Conservation (phyloP, 2,329 filamentous ascomycete species). For the Proliferodiscus dingleyae region DNA sequence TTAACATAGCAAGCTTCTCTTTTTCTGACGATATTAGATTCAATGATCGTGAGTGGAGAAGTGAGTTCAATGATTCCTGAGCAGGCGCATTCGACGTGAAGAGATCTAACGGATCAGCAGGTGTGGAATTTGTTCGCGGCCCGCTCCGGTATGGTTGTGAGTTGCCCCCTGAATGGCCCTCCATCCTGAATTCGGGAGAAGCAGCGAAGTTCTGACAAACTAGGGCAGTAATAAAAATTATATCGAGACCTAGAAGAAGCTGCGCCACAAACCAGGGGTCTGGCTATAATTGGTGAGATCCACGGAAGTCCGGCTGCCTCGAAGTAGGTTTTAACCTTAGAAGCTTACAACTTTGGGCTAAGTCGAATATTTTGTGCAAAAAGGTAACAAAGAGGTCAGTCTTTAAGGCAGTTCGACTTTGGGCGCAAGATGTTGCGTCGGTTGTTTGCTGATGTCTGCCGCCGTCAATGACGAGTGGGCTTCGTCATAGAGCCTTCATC, state of each 20-base stretch:
- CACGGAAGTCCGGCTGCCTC: neutral
- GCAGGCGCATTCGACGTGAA: neutral
- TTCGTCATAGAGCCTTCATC: neutral
- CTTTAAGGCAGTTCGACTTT: too few species aligned
- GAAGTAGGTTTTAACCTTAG: neutral
- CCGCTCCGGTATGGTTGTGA: neutral
- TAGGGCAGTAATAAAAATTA: neutral
- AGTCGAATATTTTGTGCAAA: too few species aligned
- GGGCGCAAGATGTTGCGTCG: too few species aligned
- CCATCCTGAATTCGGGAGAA: neutral
- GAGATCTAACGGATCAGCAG: constrained; percentile 4
- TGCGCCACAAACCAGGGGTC: neutral
- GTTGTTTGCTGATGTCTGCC: neutral
- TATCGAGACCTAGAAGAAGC: neutral
- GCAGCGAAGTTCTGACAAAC: neutral
- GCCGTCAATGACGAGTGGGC: neutral
- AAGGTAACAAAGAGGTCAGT: too few species aligned
- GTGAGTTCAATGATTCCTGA: neutral
- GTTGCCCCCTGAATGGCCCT: neutral
- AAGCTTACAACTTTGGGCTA: neutral
- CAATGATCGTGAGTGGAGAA: neutral
- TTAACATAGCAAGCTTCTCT: constrained; percentile 14
- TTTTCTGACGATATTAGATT: constrained; percentile 6
- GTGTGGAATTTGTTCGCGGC: neutral
- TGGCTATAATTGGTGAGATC: neutral